Evolutionary conservation across 1,139 yeast species (phyloP).

Genomic region (Pichia sp.): DNA sequence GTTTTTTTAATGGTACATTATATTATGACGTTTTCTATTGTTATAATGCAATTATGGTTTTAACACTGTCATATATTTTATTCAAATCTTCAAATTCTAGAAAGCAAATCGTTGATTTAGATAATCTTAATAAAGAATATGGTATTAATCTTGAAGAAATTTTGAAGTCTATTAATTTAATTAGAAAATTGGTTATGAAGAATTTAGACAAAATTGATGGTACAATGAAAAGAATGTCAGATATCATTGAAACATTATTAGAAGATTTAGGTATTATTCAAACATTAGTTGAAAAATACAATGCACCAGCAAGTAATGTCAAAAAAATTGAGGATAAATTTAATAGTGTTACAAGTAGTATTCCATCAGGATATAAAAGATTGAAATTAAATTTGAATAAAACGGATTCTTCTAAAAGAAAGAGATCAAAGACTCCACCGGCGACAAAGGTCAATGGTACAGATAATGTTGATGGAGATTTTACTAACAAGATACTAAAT

Average conservation of each 20-base stretch:
- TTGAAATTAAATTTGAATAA: constrained; percentile 17
- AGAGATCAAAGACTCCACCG: not conserved
- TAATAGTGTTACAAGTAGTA: constrained; percentile 28
- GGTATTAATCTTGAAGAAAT: constrained; percentile 28
- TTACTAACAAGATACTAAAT: not conserved
- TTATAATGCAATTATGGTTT: constrained; percentile 35
- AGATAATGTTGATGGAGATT: not conserved
- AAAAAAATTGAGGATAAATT: constrained; percentile 24
- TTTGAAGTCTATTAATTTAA: constrained; percentile 32
- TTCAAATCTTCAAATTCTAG: constrained; percentile 25
- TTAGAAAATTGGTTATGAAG: constrained; percentile 31
- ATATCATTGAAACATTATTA: constrained; percentile 34
- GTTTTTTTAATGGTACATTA: constrained; percentile 35
- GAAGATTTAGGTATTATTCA: constrained; percentile 34
- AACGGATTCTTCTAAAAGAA: not conserved
- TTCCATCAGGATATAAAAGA: constrained; percentile 25
- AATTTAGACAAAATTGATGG: constrained; percentile 32
- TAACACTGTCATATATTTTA: constrained; percentile 34
- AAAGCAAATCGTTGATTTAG: constrained; percentile 26
- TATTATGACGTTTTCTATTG: constrained; percentile 37
- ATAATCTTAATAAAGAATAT: constrained; percentile 24
- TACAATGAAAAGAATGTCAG: constrained; percentile 35
- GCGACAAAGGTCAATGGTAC: not conserved
- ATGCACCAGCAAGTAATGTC: constrained; percentile 26
- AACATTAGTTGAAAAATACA: constrained; percentile 29